Base-by-base conservation (phyloP, 768 basidiomycete genomes). In the Boletus edulis region DNA sequence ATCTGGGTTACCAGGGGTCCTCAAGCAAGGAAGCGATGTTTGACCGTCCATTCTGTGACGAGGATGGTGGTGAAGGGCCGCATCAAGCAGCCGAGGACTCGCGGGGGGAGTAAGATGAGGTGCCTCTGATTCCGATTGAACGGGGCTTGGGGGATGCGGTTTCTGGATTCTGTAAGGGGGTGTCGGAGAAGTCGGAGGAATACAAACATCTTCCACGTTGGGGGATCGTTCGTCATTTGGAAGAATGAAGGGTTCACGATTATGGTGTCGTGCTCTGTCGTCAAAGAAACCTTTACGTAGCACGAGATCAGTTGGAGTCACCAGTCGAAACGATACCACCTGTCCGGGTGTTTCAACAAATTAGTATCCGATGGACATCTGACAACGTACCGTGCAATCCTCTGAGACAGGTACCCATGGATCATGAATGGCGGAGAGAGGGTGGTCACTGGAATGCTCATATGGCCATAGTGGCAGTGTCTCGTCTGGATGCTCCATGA, bases 401-500 rank as follows among this genome's bases (percentile, higher is more conserved):
- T 59, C 64, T 17, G 52, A 49, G 45, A 59, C 56, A 47, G 57
- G 61, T 35, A 67, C 60, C 58, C 61, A 61, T 44, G 58, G 47
- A 29, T 68, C 58, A 44, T 60, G 46, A 50, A 35, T 49, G 18
- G 54, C 58, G 37, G 65, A 57, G 56, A 56, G 48, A 27, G 53
- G 56, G 48, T 22, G n/a, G 10, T 54, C 49, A 29, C 42, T 29
- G 24, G 45, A 38, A 9, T 15, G 52, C 34, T 52, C 56, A 35
- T 47, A 47, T 68, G 70, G 38, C 70, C 69, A 65, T 76, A 75
- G 6, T 29, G n/a, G 24, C 18, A 11, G 38, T 75, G 73, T 71
- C 62, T 80, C 79, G 38, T 78, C 79, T 27, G 78, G 72, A 59
- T 76, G 80, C 60, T 80, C 80, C 56, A 73, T 74, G 18, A 74